phyloP scores from a whole-genome alignment of 345 rosid species.

The Lumnitzera littorea region DNA sequence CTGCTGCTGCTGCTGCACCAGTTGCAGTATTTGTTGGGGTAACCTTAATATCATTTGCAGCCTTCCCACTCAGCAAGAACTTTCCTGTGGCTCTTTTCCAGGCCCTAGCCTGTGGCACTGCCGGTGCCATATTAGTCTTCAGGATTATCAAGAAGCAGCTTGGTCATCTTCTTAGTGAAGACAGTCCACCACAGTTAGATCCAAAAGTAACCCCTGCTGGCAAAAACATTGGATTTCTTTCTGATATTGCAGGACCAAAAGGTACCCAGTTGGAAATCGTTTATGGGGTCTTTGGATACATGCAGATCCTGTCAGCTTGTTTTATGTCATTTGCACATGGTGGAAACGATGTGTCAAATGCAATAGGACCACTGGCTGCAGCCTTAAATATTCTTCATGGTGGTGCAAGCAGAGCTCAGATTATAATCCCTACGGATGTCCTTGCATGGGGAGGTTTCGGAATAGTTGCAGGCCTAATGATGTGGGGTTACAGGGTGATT shows the following conservation, averaged over 20 bases:
- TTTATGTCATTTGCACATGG: slow-evolving; percentile 99
- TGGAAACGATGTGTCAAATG: slow-evolving; percentile 92
- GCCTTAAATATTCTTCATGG: slow-evolving; percentile 84
- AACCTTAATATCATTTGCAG: slow-evolving; percentile 79
- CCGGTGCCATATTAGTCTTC: slow-evolving; percentile 64
- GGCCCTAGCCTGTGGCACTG: slow-evolving; percentile 76
- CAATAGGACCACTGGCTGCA: slow-evolving; percentile 89
- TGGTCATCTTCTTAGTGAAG: slow-evolving; percentile 69
- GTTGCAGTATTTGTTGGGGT: slow-evolving; percentile 69
- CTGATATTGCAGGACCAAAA: slow-evolving; percentile 86
- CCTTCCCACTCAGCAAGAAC: slow-evolving; percentile 73
- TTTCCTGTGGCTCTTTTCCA: slow-evolving; percentile 52
- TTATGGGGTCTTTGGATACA: slow-evolving; percentile 84
- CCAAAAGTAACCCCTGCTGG: slow-evolving; percentile 20
- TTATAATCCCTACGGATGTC: slow-evolving; percentile 73
- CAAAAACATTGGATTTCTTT: slow-evolving; percentile 64
- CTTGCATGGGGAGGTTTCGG: slow-evolving; percentile 99
- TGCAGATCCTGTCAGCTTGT: slow-evolving; percentile 96
- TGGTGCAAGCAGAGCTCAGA: slow-evolving; percentile 46
- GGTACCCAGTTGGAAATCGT: slow-evolving; percentile 88
- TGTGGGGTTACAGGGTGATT: slow-evolving; percentile 94
- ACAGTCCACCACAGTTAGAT: slow-evolving; percentile 28
- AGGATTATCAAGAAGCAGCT: slow-evolving; percentile 67
- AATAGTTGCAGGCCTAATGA: slow-evolving; percentile 72
- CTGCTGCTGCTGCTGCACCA: slow-evolving; percentile 85